Conservation (phyloP, 2,329 filamentous ascomycete genomes). For the Aphanoascus verrucosus region DNA sequence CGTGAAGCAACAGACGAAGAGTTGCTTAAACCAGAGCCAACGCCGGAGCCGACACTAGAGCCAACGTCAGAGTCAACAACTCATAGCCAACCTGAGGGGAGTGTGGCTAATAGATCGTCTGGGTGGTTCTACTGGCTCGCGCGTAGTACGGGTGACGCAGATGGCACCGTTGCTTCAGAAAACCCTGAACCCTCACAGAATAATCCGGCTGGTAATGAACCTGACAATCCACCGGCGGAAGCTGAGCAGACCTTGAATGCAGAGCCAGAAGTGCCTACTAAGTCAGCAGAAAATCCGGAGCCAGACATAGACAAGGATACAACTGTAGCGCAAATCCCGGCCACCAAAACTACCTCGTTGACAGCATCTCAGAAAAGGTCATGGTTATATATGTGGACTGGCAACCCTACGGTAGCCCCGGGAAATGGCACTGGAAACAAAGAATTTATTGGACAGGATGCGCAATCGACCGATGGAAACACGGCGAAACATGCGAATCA, state of each 20-base stretch:
- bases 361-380: constrained; percentile 29
- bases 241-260: background rate
- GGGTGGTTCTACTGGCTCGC: constrained; percentile 18
- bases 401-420: constrained; percentile 17
- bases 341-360: background rate
- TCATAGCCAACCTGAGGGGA: constrained; percentile 19
- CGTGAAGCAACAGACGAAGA: background rate
- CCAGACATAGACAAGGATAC: background rate
- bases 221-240: background rate
- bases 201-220: too few species aligned
- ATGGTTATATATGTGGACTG: constrained; percentile 39
- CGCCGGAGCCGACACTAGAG: too few species aligned
- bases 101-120: constrained; percentile 7
- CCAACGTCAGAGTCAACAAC: constrained; percentile 8
- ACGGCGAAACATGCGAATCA: background rate
- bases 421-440: constrained; percentile 11
- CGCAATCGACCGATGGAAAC: background rate
- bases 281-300: constrained; percentile 12
- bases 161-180: background rate
- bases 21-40: background rate
- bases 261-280: background rate
- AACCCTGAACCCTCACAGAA: background rate
- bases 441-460: background rate
- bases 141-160: constrained; percentile 4
- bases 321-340: background rate